Conservation (phyloP, 768 basidiomycete species). For the Rhodotorula diobovata region DNA sequence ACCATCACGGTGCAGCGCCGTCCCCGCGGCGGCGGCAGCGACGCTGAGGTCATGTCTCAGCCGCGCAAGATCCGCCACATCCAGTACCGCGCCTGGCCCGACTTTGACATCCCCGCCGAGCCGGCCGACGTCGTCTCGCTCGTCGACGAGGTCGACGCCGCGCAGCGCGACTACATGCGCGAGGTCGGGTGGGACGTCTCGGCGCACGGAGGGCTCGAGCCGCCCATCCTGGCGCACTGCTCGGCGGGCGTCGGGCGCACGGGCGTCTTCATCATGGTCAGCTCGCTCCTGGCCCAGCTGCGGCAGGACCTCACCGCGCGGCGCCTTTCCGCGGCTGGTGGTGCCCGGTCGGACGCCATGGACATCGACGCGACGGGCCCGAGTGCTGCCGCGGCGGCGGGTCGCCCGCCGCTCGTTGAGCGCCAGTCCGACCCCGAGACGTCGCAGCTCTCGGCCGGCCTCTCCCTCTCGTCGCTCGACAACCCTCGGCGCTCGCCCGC, state of each 20-base stretch:
- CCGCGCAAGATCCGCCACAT: constrained; percentile 62
- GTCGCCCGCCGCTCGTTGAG: background rate
- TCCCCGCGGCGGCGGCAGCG: constrained; percentile 26
- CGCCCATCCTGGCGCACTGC: constrained; percentile 75
- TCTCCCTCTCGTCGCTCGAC: constrained; percentile 25
- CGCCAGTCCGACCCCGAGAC: constrained; percentile 21
- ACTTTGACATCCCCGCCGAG: constrained; percentile 88
- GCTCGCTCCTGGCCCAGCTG: constrained; percentile 64
- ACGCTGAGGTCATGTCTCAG: background rate
- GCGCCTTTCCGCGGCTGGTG: background rate
- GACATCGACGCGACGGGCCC: constrained; percentile 16
- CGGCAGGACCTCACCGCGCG: constrained; percentile 52
- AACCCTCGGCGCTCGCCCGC: background rate
- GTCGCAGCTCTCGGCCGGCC: constrained; percentile 18
- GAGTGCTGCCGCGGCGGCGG: background rate
- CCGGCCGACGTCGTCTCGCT: constrained; percentile 69
- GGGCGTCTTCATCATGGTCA: constrained; percentile 81
- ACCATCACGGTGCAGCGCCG: constrained; percentile 64
- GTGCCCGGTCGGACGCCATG: constrained; percentile 12
- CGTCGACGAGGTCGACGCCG: constrained; percentile 63
- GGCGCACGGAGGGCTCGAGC: constrained; percentile 22
- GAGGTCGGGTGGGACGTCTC: constrained; percentile 33
- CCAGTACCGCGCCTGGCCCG: constrained; percentile 93
- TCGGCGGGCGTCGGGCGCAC: constrained; percentile 94
- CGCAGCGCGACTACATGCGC: constrained; percentile 29